These are phyloP conservation scores for Marasmius fiardii DNA, from an alignment of 1,284 basidiomycete genomes.

Conservation along the genomic window DNA sequence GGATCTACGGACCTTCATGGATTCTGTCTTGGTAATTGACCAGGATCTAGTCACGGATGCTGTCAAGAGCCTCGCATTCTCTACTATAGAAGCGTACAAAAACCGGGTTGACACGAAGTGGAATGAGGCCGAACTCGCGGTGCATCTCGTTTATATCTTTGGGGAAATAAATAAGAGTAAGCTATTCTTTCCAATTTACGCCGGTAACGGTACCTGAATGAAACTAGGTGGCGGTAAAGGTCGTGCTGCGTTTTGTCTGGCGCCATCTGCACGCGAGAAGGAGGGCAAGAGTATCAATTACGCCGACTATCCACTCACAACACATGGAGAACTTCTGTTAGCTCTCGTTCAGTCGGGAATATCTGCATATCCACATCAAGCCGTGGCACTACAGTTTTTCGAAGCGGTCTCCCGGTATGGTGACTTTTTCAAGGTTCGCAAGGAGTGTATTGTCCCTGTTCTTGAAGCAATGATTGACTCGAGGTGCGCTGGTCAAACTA, in stretches of 20 bases:
- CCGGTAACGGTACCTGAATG: slow-evolving; percentile 2
- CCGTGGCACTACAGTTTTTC: slow-evolving; percentile 92
- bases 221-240: slow-evolving; percentile 66
- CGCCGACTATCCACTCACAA: slow-evolving; percentile 82
- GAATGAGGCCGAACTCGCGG: slow-evolving; percentile 92
- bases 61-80: slow-evolving; percentile 67
- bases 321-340: slow-evolving; percentile 88
- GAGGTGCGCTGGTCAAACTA: slow-evolving; percentile 46
- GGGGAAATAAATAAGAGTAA: slow-evolving; percentile 87
- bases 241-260: slow-evolving; percentile 70
- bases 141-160: slow-evolving; percentile 91
- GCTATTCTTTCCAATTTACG: slow-evolving; percentile 16
- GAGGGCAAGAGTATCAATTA: slow-evolving; percentile 76
- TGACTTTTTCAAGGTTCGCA: slow-evolving; percentile 94
- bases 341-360: slow-evolving; percentile 84
- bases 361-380: slow-evolving; percentile 80
- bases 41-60: slow-evolving; percentile 75
- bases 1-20: slow-evolving; percentile 82
- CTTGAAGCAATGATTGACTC: slow-evolving; percentile 87
- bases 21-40: slow-evolving; percentile 80
- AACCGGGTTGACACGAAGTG: slow-evolving; percentile 70
- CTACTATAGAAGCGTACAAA: slow-evolving; percentile 68
- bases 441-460: slow-evolving; percentile 82
- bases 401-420: slow-evolving; percentile 91
- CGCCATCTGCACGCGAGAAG: slow-evolving; percentile 54